Conservation (phyloP, 768 basidiomycete species). For the Lentinula sp. region DNA sequence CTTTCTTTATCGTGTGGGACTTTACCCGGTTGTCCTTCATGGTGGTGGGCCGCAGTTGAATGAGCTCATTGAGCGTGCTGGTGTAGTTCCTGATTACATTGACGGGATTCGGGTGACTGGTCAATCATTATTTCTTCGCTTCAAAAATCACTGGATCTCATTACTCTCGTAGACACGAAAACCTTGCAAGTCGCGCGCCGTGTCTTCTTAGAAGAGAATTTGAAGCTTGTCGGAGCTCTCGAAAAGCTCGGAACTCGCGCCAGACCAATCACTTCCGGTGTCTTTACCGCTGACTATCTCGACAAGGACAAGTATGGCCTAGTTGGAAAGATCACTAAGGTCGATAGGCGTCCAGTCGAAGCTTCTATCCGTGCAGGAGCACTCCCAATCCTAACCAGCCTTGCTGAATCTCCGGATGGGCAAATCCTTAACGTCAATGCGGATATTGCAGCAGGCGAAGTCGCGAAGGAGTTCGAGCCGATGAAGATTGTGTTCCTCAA, state of each 20-base stretch:
- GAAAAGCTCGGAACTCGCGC: constrained; percentile 95
- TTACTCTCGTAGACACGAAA: constrained; percentile 62
- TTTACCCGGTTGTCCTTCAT: constrained; percentile 97
- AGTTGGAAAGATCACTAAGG: constrained; percentile 90
- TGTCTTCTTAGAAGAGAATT: constrained; percentile 96
- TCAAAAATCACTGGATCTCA: constrained; percentile 1
- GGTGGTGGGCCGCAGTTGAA: constrained; percentile 96
- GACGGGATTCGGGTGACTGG: constrained; percentile 97
- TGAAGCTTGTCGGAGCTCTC: constrained; percentile 88
- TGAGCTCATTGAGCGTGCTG: constrained; percentile 87
- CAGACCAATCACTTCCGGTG: constrained; percentile 95
- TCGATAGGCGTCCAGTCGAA: constrained; percentile 96
- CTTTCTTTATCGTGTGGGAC: constrained; percentile 93
- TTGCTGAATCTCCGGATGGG: constrained; percentile 94
- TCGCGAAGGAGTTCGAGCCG: constrained; percentile 96
- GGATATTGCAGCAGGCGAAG: constrained; percentile 95
- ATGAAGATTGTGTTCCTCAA: constrained; percentile 96
- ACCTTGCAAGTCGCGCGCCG: constrained; percentile 92
- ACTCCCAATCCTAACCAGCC: constrained; percentile 89
- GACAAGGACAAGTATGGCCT: constrained; percentile 93
- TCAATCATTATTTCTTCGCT: constrained; percentile 26
- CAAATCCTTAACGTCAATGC: constrained; percentile 99
- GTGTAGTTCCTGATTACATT: constrained; percentile 93
- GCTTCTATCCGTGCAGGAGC: constrained; percentile 95
- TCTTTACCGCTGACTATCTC: constrained; percentile 96